Base-by-base conservation (phyloP, 2,329 filamentous ascomycete genomes). In the Ceratocystiopsis brevicomis region DNA sequence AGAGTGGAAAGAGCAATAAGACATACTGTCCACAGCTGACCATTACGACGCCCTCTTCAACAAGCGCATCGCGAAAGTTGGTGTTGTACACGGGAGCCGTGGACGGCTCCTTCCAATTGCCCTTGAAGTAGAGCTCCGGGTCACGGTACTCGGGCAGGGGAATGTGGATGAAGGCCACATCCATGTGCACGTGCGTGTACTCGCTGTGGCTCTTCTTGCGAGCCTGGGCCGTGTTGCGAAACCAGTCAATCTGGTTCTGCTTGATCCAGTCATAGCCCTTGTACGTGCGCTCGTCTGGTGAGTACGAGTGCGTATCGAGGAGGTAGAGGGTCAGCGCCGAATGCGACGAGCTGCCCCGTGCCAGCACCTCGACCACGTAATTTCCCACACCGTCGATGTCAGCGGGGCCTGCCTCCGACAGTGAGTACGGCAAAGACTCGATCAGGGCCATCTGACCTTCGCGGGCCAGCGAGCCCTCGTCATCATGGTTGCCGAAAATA, bases 231-330 rank as follows among this genome's bases (percentile, higher is more conserved):
- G 83, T 93, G 49, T 74, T 71, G 51, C 76, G 78, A 66, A 98
- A 98, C 90, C 90, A 98, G 44, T 83, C 76, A 46, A 95, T 94
- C 60, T 98, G 90, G 52, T 74, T 86, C 38, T 78, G 78, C 63
- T 96, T 96, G 56, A 98, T 66, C 90, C 90, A 98, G 61, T 96
- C 88, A 57, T 98, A 98, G 40, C 90, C 90, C n/a, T 76, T 74
- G 58, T 78, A 95, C 47, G 83, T 76, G 44, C 77, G 74, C 61
- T 95, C 85, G 55, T 98, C 82, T 0, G 87, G 87, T 6, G 84
- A 85, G 59, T 95, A 93, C 4, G 82, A 71, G 58, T 98, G 90
- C 0, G 87, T 87, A 60, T 98, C 90, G 38, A 98, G 73, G 50
- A 98, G 68, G 61, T 95, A 98, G n/a, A 98, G 67, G 0, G 88